phyloP scores from a whole-genome alignment of 345 rosid species.

The Jatropha curcas region DNA sequence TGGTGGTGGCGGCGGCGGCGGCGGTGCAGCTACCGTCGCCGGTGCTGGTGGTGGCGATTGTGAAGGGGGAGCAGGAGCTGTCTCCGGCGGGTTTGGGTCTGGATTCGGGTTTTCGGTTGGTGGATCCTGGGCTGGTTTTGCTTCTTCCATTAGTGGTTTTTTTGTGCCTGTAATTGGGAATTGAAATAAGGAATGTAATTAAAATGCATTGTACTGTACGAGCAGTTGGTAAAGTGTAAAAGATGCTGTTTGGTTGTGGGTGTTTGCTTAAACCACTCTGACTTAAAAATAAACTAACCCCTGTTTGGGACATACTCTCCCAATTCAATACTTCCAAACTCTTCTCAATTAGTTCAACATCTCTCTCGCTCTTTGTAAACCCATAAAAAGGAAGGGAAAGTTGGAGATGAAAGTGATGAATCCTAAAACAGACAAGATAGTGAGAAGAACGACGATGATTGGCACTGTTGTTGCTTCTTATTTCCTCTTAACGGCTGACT shows the following conservation, averaged over 20 bases:
- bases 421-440: constrained; percentile 66
- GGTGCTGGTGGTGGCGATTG: constrained; percentile 7
- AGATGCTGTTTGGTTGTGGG: constrained; percentile 7
- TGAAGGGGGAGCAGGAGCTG: constrained; percentile 29
- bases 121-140: constrained; percentile 21
- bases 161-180: not conserved
- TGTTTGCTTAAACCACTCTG: too few species aligned
- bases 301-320: too few species aligned
- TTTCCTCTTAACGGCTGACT: constrained; percentile 85
- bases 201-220: not conserved
- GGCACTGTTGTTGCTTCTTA: constrained; percentile 78
- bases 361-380: too few species aligned
- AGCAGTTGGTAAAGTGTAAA: too few species aligned
- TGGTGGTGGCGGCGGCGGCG: not conserved
- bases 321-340: too few species aligned
- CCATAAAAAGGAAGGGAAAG: not conserved
- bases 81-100: constrained; percentile 14
- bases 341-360: too few species aligned
- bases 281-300: too few species aligned
- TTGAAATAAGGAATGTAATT: not conserved
- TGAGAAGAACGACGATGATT: constrained; percentile 80
- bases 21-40: not conserved
- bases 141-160: constrained; percentile 38
- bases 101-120: constrained; percentile 18
- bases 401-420: constrained; percentile 44